Conservation (phyloP, 176 grass and related monocot species). For the Eleusine indica region DNA sequence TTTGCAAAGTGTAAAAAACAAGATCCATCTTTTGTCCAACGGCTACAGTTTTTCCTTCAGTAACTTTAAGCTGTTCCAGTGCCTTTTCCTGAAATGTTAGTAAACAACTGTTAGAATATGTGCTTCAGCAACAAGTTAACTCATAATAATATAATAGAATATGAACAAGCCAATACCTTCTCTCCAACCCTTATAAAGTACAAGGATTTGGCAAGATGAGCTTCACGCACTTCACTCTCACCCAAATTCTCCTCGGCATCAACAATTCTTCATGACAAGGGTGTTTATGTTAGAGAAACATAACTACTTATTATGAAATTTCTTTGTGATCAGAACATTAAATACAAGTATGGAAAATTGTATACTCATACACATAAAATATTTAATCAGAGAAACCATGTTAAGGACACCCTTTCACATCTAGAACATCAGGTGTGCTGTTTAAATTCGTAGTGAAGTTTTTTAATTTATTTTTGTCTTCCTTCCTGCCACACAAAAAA, state of each 20-base stretch:
- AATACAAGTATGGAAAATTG: not conserved
- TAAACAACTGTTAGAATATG: not conserved
- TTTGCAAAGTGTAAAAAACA: conserved; percentile 88
- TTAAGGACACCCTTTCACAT: not conserved
- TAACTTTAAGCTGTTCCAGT: conserved; percentile 90
- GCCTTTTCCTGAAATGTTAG: conserved; percentile 71
- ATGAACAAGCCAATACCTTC: conserved; percentile 53
- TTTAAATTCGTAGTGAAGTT: not conserved
- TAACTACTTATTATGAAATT: not conserved
- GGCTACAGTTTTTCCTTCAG: conserved; percentile 88
- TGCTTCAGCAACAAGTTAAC: too few relatives aligned
- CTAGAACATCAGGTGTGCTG: not conserved
- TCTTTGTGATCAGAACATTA: not conserved
- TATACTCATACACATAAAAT: not conserved
- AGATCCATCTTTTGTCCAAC: conserved; percentile 98
- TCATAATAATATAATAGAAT: too few relatives aligned
- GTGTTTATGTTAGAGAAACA: not conserved
- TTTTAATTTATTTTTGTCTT: not conserved
- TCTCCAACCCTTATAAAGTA: conserved; percentile 84
- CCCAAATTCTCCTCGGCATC: conserved; percentile 99
- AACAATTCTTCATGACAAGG: conserved; percentile 55
- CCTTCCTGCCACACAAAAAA: not conserved
- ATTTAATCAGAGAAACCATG: not conserved
- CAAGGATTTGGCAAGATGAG: conserved; percentile 92
- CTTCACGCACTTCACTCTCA: conserved; percentile 99